Percentiles rank a stretch among this genome's conserved stretches.
phyloP scores from a whole-genome alignment of 1,139 yeast genomes.

The Arxiozyma heterogenica region DNA sequence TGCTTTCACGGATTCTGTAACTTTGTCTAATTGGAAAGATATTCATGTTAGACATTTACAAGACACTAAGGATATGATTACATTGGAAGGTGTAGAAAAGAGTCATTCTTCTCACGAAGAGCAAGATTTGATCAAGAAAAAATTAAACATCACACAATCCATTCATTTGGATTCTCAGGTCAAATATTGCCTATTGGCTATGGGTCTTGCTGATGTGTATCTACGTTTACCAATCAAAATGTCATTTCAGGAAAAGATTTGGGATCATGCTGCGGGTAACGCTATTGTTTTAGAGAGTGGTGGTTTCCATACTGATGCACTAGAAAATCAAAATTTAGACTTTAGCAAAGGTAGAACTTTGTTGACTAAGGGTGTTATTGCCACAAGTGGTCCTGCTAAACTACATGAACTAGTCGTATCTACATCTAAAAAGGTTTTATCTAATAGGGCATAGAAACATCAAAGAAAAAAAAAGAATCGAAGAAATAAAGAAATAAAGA shows the following conservation, averaged over 20 bases:
- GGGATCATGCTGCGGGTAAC: slow-evolving; percentile 99
- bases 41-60: slow-evolving; percentile 33
- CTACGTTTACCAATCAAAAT: slow-evolving; percentile 74
- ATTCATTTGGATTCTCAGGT: slow-evolving; percentile 89
- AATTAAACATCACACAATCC: slow-evolving; percentile 47
- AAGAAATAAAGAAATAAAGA: too few species aligned
- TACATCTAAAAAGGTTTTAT: slow-evolving; percentile 40
- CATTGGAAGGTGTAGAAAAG: slow-evolving; percentile 88
- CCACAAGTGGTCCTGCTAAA: slow-evolving; percentile 49
- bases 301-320: slow-evolving; percentile 78
- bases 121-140: slow-evolving; percentile 65
- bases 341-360: slow-evolving; percentile 84
- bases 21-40: slow-evolving; percentile 29
- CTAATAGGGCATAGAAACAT: slow-evolving; percentile 11
- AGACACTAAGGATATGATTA: slow-evolving; percentile 42
- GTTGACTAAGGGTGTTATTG: slow-evolving; percentile 82
- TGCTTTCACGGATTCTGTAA: slow-evolving; percentile 43
- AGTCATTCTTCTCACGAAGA: slow-evolving; percentile 89
- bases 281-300: slow-evolving; percentile 83
- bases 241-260: slow-evolving; percentile 80
- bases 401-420: slow-evolving; percentile 55
- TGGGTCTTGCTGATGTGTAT: slow-evolving; percentile 89
- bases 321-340: slow-evolving; percentile 57
- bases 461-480: too few species aligned
- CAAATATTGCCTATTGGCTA: slow-evolving; percentile 81